phyloP scores from a whole-genome alignment of 768 basidiomycete genomes.

The Lenzites betulinus region DNA sequence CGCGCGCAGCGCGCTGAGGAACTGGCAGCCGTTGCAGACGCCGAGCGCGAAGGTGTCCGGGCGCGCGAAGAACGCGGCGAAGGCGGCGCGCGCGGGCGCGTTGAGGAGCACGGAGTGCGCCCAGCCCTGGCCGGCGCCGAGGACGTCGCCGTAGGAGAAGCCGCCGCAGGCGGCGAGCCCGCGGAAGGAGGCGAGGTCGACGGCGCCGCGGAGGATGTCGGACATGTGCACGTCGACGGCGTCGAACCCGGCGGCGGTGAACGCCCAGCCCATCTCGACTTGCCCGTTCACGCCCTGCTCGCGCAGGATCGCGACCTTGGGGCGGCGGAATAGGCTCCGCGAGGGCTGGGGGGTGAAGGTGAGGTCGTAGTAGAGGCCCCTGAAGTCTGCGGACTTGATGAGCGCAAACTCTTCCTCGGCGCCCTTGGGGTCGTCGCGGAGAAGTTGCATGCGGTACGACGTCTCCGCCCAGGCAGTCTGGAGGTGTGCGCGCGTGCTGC shows the following conservation, averaged over 20 bases:
- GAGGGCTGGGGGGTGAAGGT: slow-evolving; percentile 48
- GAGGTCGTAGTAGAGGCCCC: slow-evolving; percentile 78
- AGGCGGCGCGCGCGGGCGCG: slow-evolving; percentile 70
- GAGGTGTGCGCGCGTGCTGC: slow-evolving; percentile 63
- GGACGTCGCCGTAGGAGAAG: slow-evolving; percentile 97
- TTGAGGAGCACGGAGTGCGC: slow-evolving; percentile 94
- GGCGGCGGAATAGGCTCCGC: slow-evolving; percentile 51
- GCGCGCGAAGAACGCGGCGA: slow-evolving; percentile 78
- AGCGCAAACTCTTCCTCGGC: slow-evolving; percentile 83
- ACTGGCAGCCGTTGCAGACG: slow-evolving; percentile 98
- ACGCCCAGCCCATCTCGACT: slow-evolving; percentile 98
- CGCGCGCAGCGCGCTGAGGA: slow-evolving; percentile 84
- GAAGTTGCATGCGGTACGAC: slow-evolving; percentile 85
- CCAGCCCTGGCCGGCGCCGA: slow-evolving; percentile 98
- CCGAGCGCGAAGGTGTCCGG: slow-evolving; percentile 86
- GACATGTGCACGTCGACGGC: slow-evolving; percentile 98
- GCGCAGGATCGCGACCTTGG: slow-evolving; percentile 91
- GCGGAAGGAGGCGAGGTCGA: slow-evolving; percentile 68
- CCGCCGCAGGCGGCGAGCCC: slow-evolving; percentile 97
- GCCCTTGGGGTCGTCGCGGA: slow-evolving; percentile 78
- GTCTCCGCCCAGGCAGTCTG: slow-evolving; percentile 95
- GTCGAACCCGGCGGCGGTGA: slow-evolving; percentile 91
- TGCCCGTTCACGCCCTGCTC: slow-evolving; percentile 99
- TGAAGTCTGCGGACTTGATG: slow-evolving; percentile 59
- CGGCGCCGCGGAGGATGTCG: slow-evolving; percentile 78